Evolutionary conservation across 495 filamentous ascomycete species (phyloP).

Genomic region (Chaetomium tenue): DNA sequence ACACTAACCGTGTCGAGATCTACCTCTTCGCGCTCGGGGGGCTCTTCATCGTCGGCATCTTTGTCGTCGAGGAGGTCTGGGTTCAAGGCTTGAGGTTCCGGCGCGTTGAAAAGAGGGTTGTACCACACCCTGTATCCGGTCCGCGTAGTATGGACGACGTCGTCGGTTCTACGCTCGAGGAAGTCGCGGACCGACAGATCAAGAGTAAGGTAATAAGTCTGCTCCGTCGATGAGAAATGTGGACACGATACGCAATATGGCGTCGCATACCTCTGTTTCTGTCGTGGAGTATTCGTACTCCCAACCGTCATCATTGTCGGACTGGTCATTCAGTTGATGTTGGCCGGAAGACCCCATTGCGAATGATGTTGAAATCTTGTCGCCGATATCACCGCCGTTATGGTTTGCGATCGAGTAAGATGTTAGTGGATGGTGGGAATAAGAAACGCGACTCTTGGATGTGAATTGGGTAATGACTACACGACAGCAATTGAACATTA

Average conservation of each 20-base stretch:
- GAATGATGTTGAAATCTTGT: background rate
- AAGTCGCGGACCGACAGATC: constrained; percentile 54
- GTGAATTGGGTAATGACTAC: background rate
- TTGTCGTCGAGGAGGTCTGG: constrained; percentile 31
- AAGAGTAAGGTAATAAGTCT: constrained; percentile 58
- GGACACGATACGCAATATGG: too few relatives aligned
- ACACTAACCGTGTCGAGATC: constrained; percentile 30
- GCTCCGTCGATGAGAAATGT: background rate
- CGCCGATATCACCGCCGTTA: background rate
- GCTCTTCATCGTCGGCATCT: constrained; percentile 35
- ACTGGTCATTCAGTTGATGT: background rate
- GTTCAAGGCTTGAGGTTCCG: constrained; percentile 25
- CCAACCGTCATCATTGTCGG: constrained; percentile 52
- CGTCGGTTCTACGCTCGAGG: constrained; percentile 37
- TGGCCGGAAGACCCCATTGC: background rate
- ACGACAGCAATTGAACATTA: background rate
- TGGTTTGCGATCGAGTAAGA: background rate
- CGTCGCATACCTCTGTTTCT: constrained; percentile 48
- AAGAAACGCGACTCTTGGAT: background rate
- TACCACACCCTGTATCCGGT: constrained; percentile 40
- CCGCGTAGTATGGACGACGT: constrained; percentile 32
- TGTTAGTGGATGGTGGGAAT: background rate
- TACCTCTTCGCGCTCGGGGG: constrained; percentile 33
- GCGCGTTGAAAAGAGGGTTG: constrained; percentile 36
- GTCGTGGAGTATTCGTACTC: constrained; percentile 59